phyloP scores from a whole-genome alignment of 129 eudicot genomes.

The Dittrichia graveolens region DNA sequence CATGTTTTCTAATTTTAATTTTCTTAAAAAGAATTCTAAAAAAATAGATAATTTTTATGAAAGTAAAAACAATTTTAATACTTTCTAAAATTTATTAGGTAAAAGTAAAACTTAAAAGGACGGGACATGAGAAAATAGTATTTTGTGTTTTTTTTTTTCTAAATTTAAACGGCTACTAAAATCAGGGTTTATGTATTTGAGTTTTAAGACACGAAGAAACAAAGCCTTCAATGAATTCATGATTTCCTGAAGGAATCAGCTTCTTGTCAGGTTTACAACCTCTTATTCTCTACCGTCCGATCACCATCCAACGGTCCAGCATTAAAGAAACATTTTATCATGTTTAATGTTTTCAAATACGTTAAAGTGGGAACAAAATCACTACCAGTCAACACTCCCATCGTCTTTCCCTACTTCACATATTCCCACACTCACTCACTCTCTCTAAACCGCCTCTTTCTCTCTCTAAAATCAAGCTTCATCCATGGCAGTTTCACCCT shows the following conservation, averaged over 20 bases:
- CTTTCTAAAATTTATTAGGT: too few relatives aligned
- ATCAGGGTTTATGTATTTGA: background rate
- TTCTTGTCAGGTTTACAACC: background rate
- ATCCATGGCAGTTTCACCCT: conserved; percentile 23
- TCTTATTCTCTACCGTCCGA: conserved; percentile 8
- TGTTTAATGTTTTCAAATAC: conserved; percentile 26
- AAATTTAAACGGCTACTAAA: conserved; percentile 16
- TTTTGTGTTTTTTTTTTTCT: background rate
- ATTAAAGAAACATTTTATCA: conserved; percentile 25
- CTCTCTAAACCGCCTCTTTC: conserved; percentile 1
- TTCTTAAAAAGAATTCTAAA: too few relatives aligned
- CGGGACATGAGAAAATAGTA: too few relatives aligned
- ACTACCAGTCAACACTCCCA: conserved; percentile 34
- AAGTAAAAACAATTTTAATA: too few relatives aligned
- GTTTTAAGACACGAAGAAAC: conserved; percentile 16
- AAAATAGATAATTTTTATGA: too few relatives aligned
- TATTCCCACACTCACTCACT: conserved; percentile 25
- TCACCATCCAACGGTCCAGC: conserved; percentile 30
- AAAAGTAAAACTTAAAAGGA: too few relatives aligned
- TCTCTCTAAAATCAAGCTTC: conserved; percentile 14
- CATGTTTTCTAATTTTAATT: too few relatives aligned
- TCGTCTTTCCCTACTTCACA: conserved; percentile 19
- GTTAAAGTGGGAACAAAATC: conserved; percentile 40
- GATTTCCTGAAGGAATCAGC: background rate
- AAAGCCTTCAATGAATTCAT: background rate